Base-by-base conservation (phyloP, 2,329 filamentous ascomycete genomes). In the Dendrostoma leiphaemia region DNA sequence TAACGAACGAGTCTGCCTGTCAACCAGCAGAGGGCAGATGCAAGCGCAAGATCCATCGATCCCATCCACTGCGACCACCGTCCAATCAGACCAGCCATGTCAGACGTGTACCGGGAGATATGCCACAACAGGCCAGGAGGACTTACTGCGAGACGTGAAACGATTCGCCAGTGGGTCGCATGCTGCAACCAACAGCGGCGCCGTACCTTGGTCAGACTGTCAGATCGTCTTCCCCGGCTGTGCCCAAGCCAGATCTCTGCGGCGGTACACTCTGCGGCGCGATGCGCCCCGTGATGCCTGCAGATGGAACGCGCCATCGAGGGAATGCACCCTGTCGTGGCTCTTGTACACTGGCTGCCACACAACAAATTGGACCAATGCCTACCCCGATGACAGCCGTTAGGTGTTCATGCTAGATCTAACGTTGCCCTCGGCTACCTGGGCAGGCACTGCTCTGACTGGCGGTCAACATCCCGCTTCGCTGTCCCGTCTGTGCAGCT, bases 251-350 rank as follows among this genome's bases (percentile, higher is more conserved):
- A 44, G 38, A 44, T 45, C 40, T 13, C 35, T 4, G n/a, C n/a
- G n/a, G n/a, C n/a, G n/a, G n/a, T n/a, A n/a, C n/a, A n/a, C n/a
- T n/a, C n/a, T 38, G 45, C 23, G 34, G 34, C 34, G 23, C 40
- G 13, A 44, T 38, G 53, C 44, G 49, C 34, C 43, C 19, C 24
- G 34, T 51, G 29, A 44, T 24, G 53, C 53, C 48, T 37, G 21
- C 48, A 52, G 29, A 29, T 41, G 29, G 45, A 23, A 28, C 29
- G 19, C 45, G 45, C 31, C 45, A 47, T 47, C 44, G 45, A 47
- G 29, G 45, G 19, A 37, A 13, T 19, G 21, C 44, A 34, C 21
- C 32, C 21, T 28, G 21, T 24, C 17, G 21, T 28, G 24, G 21
- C 21, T 43, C 23, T 43, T 28, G 40, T n/a, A 15, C 40, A 43